Conservation (phyloP, 108 stramenopile species). For the Poteriospumella lacustris region DNA sequence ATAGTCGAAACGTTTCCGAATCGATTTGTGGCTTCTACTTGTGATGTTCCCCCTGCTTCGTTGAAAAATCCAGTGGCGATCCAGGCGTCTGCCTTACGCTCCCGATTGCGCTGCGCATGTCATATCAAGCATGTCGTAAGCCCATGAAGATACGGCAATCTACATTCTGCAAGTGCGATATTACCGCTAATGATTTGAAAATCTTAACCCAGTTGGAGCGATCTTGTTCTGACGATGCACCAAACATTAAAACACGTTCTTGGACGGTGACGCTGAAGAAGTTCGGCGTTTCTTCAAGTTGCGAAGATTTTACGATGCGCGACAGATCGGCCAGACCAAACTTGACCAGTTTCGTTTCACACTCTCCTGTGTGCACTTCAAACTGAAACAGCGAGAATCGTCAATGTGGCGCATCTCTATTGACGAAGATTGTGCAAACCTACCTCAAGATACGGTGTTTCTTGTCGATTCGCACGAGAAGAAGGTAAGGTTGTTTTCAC, state of each 20-base stretch:
- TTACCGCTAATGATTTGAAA: no score
- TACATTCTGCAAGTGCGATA: no score
- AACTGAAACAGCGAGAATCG: slow-evolving; percentile 3
- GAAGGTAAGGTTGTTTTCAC: background rate
- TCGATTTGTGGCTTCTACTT: no score
- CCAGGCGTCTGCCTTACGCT: no score
- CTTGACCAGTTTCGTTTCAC: slow-evolving; percentile 1
- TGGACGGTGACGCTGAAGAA: background rate
- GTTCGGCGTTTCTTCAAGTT: background rate
- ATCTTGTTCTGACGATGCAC: background rate
- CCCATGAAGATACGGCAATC: no score
- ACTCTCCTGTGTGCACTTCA: background rate
- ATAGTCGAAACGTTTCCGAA: no score
- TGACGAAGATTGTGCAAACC: no score
- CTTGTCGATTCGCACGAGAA: background rate
- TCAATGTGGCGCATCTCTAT: no score
- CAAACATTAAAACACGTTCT: background rate
- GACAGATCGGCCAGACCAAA: background rate
- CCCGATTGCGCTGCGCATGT: no score
- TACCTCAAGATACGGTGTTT: background rate
- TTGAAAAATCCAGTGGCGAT: no score
- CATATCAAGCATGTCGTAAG: no score
- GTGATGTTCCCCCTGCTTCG: no score
- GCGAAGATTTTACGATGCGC: background rate
- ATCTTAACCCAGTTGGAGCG: background rate